Percentiles rank a stretch among this genome's conserved stretches.
phyloP scores from a whole-genome alignment of 192 early-diverging fungal genomes.

The Coemansia asiatica region DNA sequence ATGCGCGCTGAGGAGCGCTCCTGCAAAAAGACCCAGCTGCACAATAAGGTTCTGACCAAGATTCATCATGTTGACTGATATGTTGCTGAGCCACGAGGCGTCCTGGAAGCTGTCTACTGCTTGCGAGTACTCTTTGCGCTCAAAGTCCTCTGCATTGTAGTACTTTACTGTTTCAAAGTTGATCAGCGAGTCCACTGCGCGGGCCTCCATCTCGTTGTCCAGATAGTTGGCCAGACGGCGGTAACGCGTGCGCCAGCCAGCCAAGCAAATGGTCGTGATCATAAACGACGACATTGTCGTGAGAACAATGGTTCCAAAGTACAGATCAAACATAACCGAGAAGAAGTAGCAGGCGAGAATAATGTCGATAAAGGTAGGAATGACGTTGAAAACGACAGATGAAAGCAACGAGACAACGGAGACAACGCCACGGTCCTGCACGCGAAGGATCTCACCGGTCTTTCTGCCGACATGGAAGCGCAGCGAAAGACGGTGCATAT shows the following conservation, averaged over 20 bases:
- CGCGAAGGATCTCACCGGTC: constrained; percentile 91
- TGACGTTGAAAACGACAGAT: constrained; percentile 86
- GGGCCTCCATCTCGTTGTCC: constrained; percentile 82
- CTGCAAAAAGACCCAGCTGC: constrained; percentile 76
- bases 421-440: constrained; percentile 63
- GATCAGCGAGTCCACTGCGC: constrained; percentile 88
- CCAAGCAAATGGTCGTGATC: constrained; percentile 75
- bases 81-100: constrained; percentile 80
- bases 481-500: constrained; percentile 85
- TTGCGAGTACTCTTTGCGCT: constrained; percentile 74
- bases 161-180: constrained; percentile 99
- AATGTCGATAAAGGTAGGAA: constrained; percentile 89
- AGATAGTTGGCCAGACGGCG: constrained; percentile 79
- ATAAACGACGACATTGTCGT: constrained; percentile 88
- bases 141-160: constrained; percentile 88
- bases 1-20: constrained; percentile 81
- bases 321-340: constrained; percentile 63
- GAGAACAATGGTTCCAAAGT: constrained; percentile 82
- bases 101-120: constrained; percentile 77
- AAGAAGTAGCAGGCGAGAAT: constrained; percentile 76
- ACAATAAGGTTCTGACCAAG: constrained; percentile 86
- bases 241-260: constrained; percentile 85
- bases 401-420: constrained; percentile 74
- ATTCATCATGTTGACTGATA: constrained; percentile 80
- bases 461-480: constrained; percentile 93